phyloP scores from a whole-genome alignment of 2,329 filamentous ascomycete species.

The Achaetomium macrosporum region DNA sequence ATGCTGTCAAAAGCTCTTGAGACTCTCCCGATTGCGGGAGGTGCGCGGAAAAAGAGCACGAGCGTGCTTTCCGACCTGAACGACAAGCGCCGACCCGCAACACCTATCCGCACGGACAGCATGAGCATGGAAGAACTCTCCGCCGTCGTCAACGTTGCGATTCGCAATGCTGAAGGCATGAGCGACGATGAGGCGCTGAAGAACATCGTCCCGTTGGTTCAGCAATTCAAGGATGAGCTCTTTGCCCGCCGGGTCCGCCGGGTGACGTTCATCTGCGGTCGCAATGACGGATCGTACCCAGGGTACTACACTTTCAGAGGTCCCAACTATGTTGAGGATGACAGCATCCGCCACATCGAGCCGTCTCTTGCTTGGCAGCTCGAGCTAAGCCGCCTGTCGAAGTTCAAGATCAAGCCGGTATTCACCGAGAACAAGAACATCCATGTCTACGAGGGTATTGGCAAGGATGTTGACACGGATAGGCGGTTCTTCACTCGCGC shows the following conservation, averaged over 20 bases:
- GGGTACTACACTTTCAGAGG: constrained; percentile 99
- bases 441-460: constrained; percentile 94
- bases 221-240: constrained; percentile 78
- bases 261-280: constrained; percentile 92
- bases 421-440: constrained; percentile 99
- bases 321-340: constrained; percentile 80
- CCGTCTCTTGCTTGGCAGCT: constrained; percentile 97
- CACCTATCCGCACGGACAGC: constrained; percentile 47
- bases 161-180: constrained; percentile 78
- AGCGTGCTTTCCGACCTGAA: constrained; percentile 67
- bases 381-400: constrained; percentile 85
- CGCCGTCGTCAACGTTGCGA: constrained; percentile 85
- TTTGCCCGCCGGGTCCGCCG: constrained; percentile 76
- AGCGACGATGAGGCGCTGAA: constrained; percentile 75
- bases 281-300: constrained; percentile 88
- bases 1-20: constrained; percentile 78
- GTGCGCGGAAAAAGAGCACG: constrained; percentile 50
- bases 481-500: constrained; percentile 98
- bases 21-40: constrained; percentile 56
- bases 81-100: constrained; percentile 61
- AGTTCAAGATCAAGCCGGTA: constrained; percentile 97
- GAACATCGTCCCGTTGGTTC: constrained; percentile 69
- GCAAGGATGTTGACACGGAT: constrained; percentile 90
- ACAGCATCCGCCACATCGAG: constrained; percentile 94
- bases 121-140: constrained; percentile 71